phyloP scores from a whole-genome alignment of 192 early-diverging fungal species.

The Cladochytrium replicatum region DNA sequence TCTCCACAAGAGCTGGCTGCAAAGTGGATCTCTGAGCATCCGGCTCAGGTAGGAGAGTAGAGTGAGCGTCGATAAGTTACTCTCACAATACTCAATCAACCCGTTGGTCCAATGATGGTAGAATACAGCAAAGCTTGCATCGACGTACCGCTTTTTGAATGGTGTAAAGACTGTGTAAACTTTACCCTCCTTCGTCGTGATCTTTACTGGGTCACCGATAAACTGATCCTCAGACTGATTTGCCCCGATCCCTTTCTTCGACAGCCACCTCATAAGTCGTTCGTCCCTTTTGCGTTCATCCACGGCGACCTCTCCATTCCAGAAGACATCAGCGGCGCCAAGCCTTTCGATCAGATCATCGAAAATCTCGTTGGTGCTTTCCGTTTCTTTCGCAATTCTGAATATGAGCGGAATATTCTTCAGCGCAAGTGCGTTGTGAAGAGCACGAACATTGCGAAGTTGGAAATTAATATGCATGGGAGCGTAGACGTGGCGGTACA shows the following conservation, averaged over 20 bases:
- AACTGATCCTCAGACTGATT: slow-evolving; percentile 60
- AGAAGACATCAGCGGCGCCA: slow-evolving; percentile 31
- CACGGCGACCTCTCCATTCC: slow-evolving; percentile 48
- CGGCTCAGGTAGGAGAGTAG: not conserved
- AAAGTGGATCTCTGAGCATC: too few relatives aligned
- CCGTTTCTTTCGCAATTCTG: slow-evolving; percentile 8
- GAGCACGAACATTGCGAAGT: slow-evolving; percentile 29
- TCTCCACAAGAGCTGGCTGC: too few relatives aligned
- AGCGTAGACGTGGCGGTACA: slow-evolving; percentile 38
- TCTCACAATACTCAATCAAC: slow-evolving; percentile 4
- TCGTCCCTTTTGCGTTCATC: slow-evolving; percentile 37
- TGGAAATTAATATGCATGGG: slow-evolving; percentile 43
- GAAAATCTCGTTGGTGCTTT: slow-evolving; percentile 27
- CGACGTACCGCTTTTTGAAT: slow-evolving; percentile 29
- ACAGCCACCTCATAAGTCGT: slow-evolving; percentile 10
- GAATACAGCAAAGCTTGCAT: not conserved
- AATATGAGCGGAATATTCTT: slow-evolving; percentile 40
- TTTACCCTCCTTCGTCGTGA: slow-evolving; percentile 36
- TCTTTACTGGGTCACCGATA: slow-evolving; percentile 35
- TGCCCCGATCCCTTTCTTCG: slow-evolving; percentile 6
- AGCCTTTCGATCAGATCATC: slow-evolving; percentile 13
- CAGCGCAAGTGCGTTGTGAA: slow-evolving; percentile 22
- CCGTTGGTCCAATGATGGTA: not conserved
- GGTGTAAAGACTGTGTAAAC: slow-evolving; percentile 38
- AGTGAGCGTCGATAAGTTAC: not conserved